Percentiles rank a stretch among this genome's conserved stretches.
Conservation (phyloP, 805 yeast genomes). For the Starmerella potacharoeniae region DNA sequence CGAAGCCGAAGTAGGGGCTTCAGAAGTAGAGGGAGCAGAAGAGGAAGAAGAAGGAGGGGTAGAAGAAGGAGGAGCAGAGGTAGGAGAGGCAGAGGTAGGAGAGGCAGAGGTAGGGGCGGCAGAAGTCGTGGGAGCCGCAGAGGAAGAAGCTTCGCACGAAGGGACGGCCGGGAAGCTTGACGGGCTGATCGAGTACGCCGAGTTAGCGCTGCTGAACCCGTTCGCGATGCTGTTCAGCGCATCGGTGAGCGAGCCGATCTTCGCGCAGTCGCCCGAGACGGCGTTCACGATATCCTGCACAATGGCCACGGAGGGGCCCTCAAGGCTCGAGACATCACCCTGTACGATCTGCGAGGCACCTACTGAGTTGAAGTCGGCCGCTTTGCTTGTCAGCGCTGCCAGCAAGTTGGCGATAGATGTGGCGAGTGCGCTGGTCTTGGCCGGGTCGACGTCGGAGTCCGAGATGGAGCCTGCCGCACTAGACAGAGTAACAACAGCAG, state of each 20-base stretch:
- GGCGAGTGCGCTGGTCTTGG: slow-evolving; percentile 8
- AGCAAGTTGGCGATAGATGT: slow-evolving; percentile 18
- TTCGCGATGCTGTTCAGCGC: slow-evolving; percentile 1
- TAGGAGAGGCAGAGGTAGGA: neutral
- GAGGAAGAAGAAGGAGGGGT: neutral
- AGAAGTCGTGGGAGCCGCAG: neutral
- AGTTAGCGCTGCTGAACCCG: neutral
- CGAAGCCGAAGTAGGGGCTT: neutral
- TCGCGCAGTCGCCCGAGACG: slow-evolving; percentile 1
- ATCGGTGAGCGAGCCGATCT: slow-evolving; percentile 7
- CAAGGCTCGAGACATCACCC: slow-evolving; percentile 19
- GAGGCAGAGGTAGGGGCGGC: neutral
- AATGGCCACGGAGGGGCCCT: slow-evolving; percentile 18
- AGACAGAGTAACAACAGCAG: slow-evolving; percentile 15
- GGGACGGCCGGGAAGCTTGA: neutral
- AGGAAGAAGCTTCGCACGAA: neutral
- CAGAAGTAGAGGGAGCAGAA: neutral
- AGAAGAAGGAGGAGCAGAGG: neutral
- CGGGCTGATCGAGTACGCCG: neutral
- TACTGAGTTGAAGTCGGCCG: slow-evolving; percentile 20
- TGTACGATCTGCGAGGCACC: slow-evolving; percentile 22
- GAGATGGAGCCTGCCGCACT: slow-evolving; percentile 9
- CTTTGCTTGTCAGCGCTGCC: slow-evolving; percentile 20
- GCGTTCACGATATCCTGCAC: slow-evolving; percentile 16
- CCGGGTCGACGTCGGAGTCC: slow-evolving; percentile 8